phyloP scores from a whole-genome alignment of 345 rosid species.

The Microcos paniculata region DNA sequence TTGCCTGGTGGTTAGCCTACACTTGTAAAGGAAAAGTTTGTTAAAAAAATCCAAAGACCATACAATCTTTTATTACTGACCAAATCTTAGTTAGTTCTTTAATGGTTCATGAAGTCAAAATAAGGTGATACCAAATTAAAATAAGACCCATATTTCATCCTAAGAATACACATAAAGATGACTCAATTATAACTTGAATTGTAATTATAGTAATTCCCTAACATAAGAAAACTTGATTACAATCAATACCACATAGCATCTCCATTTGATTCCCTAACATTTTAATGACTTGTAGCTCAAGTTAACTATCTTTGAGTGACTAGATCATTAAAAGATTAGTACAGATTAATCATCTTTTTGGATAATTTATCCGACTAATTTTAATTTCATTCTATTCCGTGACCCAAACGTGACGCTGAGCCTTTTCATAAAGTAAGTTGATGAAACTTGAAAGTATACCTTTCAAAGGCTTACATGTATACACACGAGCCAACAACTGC shows the following conservation, averaged over 20 bases:
- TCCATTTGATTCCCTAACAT: not conserved
- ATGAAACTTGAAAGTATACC: not conserved
- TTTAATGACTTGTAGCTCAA: not conserved
- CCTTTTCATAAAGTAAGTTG: not conserved
- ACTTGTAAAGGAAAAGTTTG: not conserved
- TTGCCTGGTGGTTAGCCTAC: not conserved
- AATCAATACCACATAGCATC: not conserved
- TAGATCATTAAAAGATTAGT: not conserved
- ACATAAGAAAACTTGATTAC: not conserved
- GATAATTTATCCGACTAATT: not conserved
- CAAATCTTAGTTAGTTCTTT: too few species aligned
- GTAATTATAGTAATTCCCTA: not conserved
- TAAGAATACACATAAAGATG: not conserved
- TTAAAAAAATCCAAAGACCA: not conserved
- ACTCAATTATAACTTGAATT: not conserved
- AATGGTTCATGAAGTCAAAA: not conserved
- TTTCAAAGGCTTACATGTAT: not conserved
- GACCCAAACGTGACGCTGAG: too few species aligned
- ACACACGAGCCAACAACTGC: constrained; percentile 16
- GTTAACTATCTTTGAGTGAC: not conserved
- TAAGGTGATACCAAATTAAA: not conserved
- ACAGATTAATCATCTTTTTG: not conserved
- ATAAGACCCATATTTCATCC: not conserved
- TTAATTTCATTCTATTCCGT: not conserved
- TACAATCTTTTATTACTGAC: not conserved